These are phyloP conservation scores for Penicillium fuscoglaucum DNA, from an alignment of 2,329 filamentous ascomycete species.

Conservation along the genomic window DNA sequence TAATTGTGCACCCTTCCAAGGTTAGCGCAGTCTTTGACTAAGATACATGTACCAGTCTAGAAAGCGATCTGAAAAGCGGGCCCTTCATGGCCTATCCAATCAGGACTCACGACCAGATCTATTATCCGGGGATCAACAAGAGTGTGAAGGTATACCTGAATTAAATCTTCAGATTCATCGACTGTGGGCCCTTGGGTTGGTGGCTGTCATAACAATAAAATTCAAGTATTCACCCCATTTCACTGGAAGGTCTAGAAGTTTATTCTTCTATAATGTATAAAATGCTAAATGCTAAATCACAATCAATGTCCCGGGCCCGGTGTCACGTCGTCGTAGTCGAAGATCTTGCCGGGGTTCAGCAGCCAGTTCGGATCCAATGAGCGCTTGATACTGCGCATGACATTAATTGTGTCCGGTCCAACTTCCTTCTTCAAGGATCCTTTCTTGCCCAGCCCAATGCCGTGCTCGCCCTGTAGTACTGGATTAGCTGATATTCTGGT, in stretches of 20 bases:
- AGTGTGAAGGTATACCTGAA: too few species aligned
- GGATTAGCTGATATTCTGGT: conserved; percentile 7
- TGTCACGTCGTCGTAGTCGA: conserved; percentile 53
- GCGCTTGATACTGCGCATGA: conserved; percentile 83
- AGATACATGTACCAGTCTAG: too few species aligned
- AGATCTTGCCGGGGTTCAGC: conserved; percentile 90
- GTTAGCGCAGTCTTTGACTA: too few species aligned
- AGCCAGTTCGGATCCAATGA: conserved; percentile 83
- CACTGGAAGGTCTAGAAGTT: neutral
- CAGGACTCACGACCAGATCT: too few species aligned
- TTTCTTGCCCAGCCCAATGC: conserved; percentile 84
- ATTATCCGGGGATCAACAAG: too few species aligned
- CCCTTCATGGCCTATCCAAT: too few species aligned
- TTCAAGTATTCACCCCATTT: neutral
- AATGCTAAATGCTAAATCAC: neutral
- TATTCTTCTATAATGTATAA: neutral
- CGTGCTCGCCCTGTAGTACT: conserved; percentile 68
- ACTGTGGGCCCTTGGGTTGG: too few species aligned
- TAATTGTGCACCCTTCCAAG: too few species aligned
- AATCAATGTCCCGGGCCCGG: conserved; percentile 10
- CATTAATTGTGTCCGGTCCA: conserved; percentile 73
- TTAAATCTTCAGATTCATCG: too few species aligned
- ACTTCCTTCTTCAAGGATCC: conserved; percentile 75
- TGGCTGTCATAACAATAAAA: neutral
- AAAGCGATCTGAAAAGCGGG: too few species aligned